Conservation (phyloP, 2,329 filamentous ascomycete genomes). For the Zasmidium angulare region DNA sequence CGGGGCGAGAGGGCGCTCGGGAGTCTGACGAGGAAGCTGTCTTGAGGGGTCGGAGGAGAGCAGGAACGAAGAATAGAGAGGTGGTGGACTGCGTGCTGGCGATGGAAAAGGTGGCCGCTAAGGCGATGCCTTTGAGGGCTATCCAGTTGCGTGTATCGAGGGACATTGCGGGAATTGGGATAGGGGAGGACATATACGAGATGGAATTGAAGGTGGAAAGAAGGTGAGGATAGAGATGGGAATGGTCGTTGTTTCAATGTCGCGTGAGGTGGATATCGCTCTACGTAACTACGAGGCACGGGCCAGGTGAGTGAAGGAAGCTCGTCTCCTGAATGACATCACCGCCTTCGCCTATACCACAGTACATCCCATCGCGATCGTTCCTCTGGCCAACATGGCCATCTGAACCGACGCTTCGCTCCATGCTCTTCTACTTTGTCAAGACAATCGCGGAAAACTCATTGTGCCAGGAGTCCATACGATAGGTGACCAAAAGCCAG, state of each 20-base stretch:
- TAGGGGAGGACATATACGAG: not conserved
- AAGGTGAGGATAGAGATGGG: not conserved
- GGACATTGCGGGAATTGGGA: conserved; percentile 1
- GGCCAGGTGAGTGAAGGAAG: no score
- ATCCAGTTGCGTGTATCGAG: conserved; percentile 10
- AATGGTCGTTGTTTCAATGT: not conserved
- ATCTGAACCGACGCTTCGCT: no score
- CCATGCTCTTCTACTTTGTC: no score
- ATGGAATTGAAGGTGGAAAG: not conserved
- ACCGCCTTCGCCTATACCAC: no score
- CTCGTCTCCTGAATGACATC: no score
- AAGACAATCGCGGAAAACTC: no score
- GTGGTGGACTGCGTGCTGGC: conserved; percentile 10
- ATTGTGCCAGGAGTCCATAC: no score
- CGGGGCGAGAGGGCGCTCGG: not conserved
- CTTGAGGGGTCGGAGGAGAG: conserved; percentile 21
- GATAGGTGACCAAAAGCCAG: no score
- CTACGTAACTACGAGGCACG: no score
- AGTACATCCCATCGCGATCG: no score
- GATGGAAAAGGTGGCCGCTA: conserved; percentile 20
- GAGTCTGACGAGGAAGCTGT: conserved; percentile 3
- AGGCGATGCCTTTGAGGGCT: conserved; percentile 15
- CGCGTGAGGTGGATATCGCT: not conserved
- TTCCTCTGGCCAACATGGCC: no score
- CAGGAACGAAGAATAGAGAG: conserved; percentile 20